phyloP scores from a whole-genome alignment of 768 basidiomycete species.

The Botryobasidium botryosum region DNA sequence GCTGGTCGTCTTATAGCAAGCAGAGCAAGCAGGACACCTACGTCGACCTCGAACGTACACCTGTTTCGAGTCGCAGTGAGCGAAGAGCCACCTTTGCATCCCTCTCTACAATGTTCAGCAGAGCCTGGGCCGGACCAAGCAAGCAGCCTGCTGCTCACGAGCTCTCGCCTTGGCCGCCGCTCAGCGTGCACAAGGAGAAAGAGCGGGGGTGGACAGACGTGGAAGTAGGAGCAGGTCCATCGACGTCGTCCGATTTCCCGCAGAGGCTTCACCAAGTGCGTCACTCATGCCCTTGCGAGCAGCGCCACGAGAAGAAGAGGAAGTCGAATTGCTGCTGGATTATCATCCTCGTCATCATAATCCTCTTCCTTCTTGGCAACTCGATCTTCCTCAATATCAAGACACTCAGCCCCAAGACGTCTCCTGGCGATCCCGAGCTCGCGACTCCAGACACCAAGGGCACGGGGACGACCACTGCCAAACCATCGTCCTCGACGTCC shows the following conservation, averaged over 20 bases:
- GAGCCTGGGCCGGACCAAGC: background rate
- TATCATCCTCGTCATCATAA: conserved; percentile 22
- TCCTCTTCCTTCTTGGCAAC: conserved; percentile 30
- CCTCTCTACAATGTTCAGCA: background rate
- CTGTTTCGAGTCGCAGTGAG: no score
- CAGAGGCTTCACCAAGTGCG: conserved; percentile 2
- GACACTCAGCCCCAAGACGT: conserved; percentile 12
- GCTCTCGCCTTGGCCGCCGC: conserved; percentile 23
- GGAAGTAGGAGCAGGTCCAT: no score
- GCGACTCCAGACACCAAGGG: background rate
- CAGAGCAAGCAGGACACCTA: background rate
- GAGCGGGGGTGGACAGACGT: no score
- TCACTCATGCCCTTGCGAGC: conserved; percentile 15
- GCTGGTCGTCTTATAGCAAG: background rate
- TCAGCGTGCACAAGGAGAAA: conserved; percentile 27
- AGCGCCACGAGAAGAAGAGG: conserved; percentile 14
- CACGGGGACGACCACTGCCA: conserved; percentile 10
- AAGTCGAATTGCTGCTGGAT: conserved; percentile 18
- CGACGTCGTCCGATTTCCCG: no score
- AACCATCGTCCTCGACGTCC: conserved; percentile 9
- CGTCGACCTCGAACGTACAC: background rate
- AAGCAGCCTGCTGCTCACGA: background rate
- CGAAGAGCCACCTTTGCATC: background rate
- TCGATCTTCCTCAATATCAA: conserved; percentile 24
- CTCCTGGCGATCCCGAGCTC: background rate